Base-by-base conservation (phyloP, 1,284 basidiomycete species). In the Leccinum subrobustum region DNA sequence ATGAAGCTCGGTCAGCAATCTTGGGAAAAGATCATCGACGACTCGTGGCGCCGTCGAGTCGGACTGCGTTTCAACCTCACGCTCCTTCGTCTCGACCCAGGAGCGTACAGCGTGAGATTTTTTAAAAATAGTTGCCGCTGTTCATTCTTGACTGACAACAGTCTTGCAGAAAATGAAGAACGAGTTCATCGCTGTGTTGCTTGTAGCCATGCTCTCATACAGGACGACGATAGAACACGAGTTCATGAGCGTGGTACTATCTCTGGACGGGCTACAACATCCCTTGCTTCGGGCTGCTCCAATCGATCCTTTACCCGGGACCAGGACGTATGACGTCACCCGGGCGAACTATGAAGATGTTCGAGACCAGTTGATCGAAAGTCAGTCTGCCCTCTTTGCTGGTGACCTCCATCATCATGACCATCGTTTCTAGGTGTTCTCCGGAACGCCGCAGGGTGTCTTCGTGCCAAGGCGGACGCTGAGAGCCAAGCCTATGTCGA, bases 11-110 rank as follows among this genome's bases (percentile, higher is more conserved):
- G 86, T 1, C 73, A 80, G 18, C 78, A 85, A 60, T 87, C 86
- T 33, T 91, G 84, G 83, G 79, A 82, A 61, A 77, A 83, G 39
- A 79, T 90, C 53, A 77, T 78, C 23, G 81, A 90, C 61, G 69
- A 76, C 44, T 76, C 75, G 52, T 85, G 83, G 65, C 78, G 83
- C 16, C 80, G 82, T 44, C 83, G 90, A 57, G 83, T 93, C 27
- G 86, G 88, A 12, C 70, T 94, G 52, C 81, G 85, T 14, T 86
- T 95, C 70, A 85, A 88, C 78, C 79, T 83, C 52, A 86, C 81
- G 57, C 75, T 94, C 2, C 79, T 92, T 37, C 74, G 78, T 52
- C 76, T 88, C 9, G 88, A 95, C 66, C 86, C 88, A 0, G 77
- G 75, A 55, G 79, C 85, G 27, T 93, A 91, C 69, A 58, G 66